Evolutionary conservation across 371 early-diverging fungal genomes (phyloP), one percentile per base, ranked within the genome.

Genomic region (Mortierella sp.): DNA sequence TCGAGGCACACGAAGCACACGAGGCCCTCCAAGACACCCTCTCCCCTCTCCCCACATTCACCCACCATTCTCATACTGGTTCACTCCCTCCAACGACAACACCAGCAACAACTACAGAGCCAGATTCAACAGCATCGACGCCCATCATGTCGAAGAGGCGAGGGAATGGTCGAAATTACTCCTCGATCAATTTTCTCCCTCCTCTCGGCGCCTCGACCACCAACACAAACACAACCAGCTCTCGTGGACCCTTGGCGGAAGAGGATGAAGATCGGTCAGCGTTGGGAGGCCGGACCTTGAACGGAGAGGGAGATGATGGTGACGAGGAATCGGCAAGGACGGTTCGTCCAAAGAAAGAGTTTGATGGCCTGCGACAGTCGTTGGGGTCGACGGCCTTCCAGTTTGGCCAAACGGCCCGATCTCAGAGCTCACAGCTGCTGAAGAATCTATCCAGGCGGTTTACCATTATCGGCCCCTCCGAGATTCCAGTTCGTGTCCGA

Each of bases 121-220:
- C 72, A 1, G 32, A 10, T 27, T 27, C 75, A 16, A 68, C n/a
- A 18, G 49, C 83, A 6, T 51, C 77, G 27, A 86, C 86, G 3
- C 86, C 86, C 12, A 79, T 86, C 70, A 77, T 86, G 10, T 71
- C 81, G 10, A 74, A 56, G 24, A 76, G 32, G 4, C 79, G 75
- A 35, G 75, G 79, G 3, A 80, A 68, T 72, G 63, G 75, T n/a
- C 74, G 79, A 24, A 82, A 82, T 41, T 82, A 86, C 43, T 86
- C 86, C 0, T 54, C 82, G 41, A 82, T 82, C 21, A 56, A 51
- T 12, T 79, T 75, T 24, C 38, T 76, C 24, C 80, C 81, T 14
- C 74, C 70, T 4, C 46, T 70, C 24, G 44, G 43, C 24, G 21
- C 46, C 4, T n/a, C 76, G 70, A 43, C 44, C 32, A 29, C 55